These are phyloP conservation scores for Forsythia suspensa DNA, from an alignment of 257 asterid genomes.

Conservation along the genomic window DNA sequence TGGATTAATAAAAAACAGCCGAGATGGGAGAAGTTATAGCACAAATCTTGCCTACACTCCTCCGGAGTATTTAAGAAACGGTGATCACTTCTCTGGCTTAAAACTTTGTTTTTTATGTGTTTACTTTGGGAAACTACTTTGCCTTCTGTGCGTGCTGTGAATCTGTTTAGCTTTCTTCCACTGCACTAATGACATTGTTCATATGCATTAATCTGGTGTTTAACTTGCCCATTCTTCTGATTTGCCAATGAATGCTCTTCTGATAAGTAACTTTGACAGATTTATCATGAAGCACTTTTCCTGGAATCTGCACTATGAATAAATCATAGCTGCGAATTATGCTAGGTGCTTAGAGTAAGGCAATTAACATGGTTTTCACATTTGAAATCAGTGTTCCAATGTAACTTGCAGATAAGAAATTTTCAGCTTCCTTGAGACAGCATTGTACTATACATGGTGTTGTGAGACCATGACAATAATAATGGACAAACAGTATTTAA, in stretches of 20 bases:
- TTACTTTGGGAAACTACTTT: neutral
- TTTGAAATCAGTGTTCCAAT: no score
- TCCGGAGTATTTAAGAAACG: slow-evolving; percentile 70
- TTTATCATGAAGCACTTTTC: no score
- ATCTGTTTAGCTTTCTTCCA: slow-evolving; percentile 1
- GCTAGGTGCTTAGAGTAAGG: no score
- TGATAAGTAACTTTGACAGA: no score
- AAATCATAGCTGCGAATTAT: no score
- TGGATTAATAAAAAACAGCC: slow-evolving; percentile 74
- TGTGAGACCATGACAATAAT: no score
- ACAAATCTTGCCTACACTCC: slow-evolving; percentile 82
- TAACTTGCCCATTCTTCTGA: neutral
- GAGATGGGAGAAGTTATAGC: slow-evolving; percentile 82
- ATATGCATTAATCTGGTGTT: neutral
- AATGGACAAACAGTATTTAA: neutral
- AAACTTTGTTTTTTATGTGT: neutral
- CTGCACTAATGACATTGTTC: neutral
- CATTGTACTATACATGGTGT: no score
- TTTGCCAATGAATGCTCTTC: neutral
- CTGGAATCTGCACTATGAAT: no score
- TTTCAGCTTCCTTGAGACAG: no score
- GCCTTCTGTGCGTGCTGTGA: neutral
- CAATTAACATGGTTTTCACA: no score
- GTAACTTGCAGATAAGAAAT: no score
- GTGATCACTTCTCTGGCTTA: slow-evolving; percentile 28